Evolutionary conservation across 805 yeast genomes (phyloP).

Genomic region (Saccharomyces mikatae): DNA sequence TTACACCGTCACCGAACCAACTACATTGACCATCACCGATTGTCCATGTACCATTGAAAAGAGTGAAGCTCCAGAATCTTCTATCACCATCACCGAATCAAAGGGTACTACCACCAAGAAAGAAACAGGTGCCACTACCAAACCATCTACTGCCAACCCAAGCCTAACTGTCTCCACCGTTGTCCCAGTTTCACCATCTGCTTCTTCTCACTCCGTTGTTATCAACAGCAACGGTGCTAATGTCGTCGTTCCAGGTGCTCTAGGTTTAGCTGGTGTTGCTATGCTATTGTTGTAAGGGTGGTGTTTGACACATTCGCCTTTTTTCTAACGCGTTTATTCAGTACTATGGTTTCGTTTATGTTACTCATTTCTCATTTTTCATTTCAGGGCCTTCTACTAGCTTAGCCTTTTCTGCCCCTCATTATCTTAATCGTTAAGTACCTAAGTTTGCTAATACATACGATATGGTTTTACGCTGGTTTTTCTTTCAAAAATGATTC

Average conservation of each 20-base stretch:
- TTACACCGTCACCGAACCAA: slow-evolving; percentile 3
- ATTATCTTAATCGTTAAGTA: too few relatives aligned
- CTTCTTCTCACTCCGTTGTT: slow-evolving; percentile 1
- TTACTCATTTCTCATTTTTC: background rate
- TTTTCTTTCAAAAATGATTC: background rate
- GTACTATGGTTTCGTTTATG: background rate
- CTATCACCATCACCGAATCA: background rate
- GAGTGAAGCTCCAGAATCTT: slow-evolving; percentile 10
- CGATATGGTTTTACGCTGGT: background rate
- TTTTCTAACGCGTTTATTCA: background rate
- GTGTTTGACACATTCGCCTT: background rate
- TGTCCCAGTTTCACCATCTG: slow-evolving; percentile 4
- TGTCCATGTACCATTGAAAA: slow-evolving; percentile 64
- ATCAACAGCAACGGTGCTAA: slow-evolving; percentile 9
- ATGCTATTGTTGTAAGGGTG: slow-evolving; percentile 15
- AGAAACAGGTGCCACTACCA: background rate
- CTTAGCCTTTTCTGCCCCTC: background rate
- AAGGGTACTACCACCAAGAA: slow-evolving; percentile 8
- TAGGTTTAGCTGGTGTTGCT: slow-evolving; percentile 8
- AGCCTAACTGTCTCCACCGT: slow-evolving; percentile 4
- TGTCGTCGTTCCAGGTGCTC: slow-evolving; percentile 7
- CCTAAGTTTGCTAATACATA: too few relatives aligned
- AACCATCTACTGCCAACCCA: slow-evolving; percentile 6
- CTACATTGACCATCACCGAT: slow-evolving; percentile 64
- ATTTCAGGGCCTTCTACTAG: background rate